Evolutionary conservation across 2,329 filamentous ascomycete genomes (phyloP), one percentile per base, ranked within the genome.

Genomic region (Davidsoniella australis): DNA sequence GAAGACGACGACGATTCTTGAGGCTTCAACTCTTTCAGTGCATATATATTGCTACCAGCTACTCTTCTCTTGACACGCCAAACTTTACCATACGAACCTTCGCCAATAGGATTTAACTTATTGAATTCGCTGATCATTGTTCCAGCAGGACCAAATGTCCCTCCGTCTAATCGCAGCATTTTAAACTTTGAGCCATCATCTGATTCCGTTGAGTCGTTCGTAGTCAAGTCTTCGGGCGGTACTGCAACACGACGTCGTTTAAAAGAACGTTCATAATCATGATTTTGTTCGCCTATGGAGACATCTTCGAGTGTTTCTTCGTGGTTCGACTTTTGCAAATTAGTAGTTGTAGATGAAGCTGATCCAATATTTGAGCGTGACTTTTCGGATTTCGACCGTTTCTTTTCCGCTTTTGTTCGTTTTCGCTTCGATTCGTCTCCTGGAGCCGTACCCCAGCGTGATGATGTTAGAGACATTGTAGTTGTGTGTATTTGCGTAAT

Each of bases 71-170:
- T 80, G 10, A 87, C 91, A 51, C 91, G 75, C 49, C 88, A 88
- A 4, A 98, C 91, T 75, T 81, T 89, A 42, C 91, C 91, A 64
- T 98, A 98, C 7, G 87, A 87, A 36, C 91, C 91, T 67, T 98
- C 91, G 64, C 96, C 91, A 58, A 98, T 98, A 61, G 91, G 84
- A 63, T 98, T 98, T 51, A 98, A 71, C 57, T 85, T 83, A 59
- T 95, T 85, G 66, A 88, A 98, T 60, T 85, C 81, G 59, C 89
- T 82, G 23, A 94, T 42, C 8, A n/a, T 82, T 61, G 84, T 84
- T 53, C 83, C 73, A 59, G 82, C 83, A 51, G 67, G 70, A 46
- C 76, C 73, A 78, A 87, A 94, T 56, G 68, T 64, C 8, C 75
- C 73, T 12, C 71, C 69, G 8, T 82, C 73, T 59, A 93, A 88